Evolutionary conservation across 192 early-diverging fungal species (phyloP), one percentile per base, ranked within the genome.

Genomic region (Spizellomyces punctatus): DNA sequence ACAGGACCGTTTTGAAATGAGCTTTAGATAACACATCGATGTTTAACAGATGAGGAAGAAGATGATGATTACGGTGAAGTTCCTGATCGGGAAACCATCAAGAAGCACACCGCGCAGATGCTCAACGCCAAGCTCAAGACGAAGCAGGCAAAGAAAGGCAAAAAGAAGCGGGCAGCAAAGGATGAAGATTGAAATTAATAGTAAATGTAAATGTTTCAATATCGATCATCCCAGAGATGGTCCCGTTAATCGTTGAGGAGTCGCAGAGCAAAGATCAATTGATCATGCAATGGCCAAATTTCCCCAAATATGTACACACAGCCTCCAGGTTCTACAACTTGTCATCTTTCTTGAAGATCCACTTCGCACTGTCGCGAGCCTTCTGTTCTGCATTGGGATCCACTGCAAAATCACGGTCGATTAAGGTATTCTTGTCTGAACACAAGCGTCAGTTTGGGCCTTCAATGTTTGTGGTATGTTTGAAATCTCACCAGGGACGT

Each of bases 41-140:
- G 27, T 36, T 3, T 36, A 36, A 36, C 62, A 70, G 85, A 87
- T 56, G 82, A 83, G 21, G 86, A 86, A 57, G 74, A 86, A 60
- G 84, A 88, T 58, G 83, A 83, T 55, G 85, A 83, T 36, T 76
- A 79, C 49, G 85, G 82, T 10, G 86, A 87, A 43, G 82, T 88
- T 5, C 81, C 79, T 4, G 86, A 88, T 50, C 79, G 86, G 64
- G 86, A 88, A 63, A 78, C 85, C 6, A 83, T 88, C 67, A 88
- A 88, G 77, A 88, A 87, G 75, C 83, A 85, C 48, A 85, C 85
- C 17, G 80, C 82, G 17, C 85, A 87, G 64, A 75, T 88, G 73
- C 64, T 88, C 6, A 88, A 87, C 73, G 83, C 84, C 10, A 64
- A 82, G n/a, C 71, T 83, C 19, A 88, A 88, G 73, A 80, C 77